Conservation (phyloP, 2,329 filamentous ascomycete genomes). For the Talaromyces rugulosus region DNA sequence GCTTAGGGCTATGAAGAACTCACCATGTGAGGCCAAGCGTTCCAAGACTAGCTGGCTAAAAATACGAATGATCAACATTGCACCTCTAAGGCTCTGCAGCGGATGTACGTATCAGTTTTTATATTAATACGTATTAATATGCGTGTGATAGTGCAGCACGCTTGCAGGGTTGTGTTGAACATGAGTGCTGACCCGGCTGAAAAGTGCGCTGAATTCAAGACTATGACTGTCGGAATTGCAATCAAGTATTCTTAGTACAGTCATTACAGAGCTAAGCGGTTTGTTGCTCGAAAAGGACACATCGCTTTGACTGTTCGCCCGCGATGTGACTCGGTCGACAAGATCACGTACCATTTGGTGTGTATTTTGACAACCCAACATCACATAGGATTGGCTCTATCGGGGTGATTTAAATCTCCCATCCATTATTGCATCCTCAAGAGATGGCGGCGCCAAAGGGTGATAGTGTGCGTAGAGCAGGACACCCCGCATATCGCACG, state of each 20-base stretch:
- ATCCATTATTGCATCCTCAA: background rate
- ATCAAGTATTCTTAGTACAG: background rate
- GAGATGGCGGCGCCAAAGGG: background rate
- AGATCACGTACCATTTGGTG: background rate
- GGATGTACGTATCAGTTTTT: background rate
- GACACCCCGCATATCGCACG: background rate
- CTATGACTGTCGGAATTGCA: background rate
- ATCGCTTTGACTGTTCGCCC: background rate
- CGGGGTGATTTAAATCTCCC: background rate
- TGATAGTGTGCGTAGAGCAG: background rate
- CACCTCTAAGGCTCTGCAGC: background rate
- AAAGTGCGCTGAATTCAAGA: background rate
- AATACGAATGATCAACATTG: background rate
- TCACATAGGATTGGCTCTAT: background rate
- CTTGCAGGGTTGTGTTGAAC: background rate
- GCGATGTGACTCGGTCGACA: background rate
- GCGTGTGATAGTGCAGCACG: background rate
- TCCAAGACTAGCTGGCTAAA: background rate
- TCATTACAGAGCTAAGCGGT: background rate
- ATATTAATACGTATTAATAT: background rate
- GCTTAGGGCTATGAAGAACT: background rate
- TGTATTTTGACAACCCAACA: background rate
- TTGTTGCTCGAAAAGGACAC: background rate
- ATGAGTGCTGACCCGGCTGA: background rate
- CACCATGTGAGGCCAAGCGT: background rate